Base-by-base conservation (phyloP, 2,329 filamentous ascomycete species). In the Colletotrichum liaoningense region DNA sequence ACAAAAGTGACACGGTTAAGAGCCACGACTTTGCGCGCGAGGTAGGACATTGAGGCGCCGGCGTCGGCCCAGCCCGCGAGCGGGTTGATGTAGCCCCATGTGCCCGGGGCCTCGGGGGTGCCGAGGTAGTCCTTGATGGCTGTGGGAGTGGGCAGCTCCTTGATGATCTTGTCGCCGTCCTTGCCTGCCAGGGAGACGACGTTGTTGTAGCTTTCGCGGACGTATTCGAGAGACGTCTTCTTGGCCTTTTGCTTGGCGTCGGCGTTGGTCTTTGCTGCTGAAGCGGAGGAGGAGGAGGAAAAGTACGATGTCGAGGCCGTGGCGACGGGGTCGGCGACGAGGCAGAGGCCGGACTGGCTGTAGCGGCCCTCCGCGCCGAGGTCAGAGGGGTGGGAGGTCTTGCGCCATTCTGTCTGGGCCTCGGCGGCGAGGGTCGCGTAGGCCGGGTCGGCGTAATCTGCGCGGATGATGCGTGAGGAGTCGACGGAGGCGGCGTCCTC, bases 41-140 rank as follows among this genome's bases (percentile, higher is more conserved):
- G 81, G 87, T 89, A 93, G 57, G 85, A 81, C 91, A 96, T 94
- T 16, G 88, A 90, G 58, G 87, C 88, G 74, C 92, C 92, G 0
- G 94, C 94, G 79, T 97, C 89, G 2, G 93, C 94, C 95, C 95
- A 97, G 6, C 95, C 95, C 52, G 92, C 93, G 33, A 88, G 86
- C 66, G 87, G 87, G 81, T 97, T 97, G 67, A 93, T 83, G 81
- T 95, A 97, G 26, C 93, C 94, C 86, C 87, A 91, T 75, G 87
- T 88, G 16, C 91, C 94, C 35, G 87, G 87, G 71, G 83, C 82
- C 55, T 87, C 88, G 8, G 86, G 84, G 0, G 86, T 88, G 12
- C 85, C 84, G 35, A 89, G 79, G 7, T 80, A 82, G 5, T 79
- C 79, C 52, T 83, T 82, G 66, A 93, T 85, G 26, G 84, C 85